These are phyloP conservation scores for Thraustochytrium sp. DNA, from an alignment of 352 stramenopile genomes.

Conservation along the genomic window DNA sequence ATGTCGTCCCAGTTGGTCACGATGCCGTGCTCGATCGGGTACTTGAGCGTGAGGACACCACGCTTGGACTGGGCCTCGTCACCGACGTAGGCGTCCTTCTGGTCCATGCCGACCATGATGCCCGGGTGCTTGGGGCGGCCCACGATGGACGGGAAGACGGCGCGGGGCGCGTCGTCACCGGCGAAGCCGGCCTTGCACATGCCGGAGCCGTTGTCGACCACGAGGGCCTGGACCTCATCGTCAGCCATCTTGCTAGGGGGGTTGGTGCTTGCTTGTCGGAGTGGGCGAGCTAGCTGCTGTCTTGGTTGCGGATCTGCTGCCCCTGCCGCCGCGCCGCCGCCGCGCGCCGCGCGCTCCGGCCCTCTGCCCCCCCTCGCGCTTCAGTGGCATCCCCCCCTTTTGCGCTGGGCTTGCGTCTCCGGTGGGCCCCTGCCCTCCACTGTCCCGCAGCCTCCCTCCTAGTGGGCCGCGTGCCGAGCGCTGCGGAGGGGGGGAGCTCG, in stretches of 20 bases:
- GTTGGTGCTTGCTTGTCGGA: no score
- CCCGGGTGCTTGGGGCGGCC: slow-evolving; percentile 60
- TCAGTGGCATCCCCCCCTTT: no score
- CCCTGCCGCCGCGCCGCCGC: no score
- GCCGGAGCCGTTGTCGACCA: slow-evolving; percentile 41
- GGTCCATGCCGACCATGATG: slow-evolving; percentile 79
- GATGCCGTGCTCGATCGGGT: slow-evolving; percentile 79
- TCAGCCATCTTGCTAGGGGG: slow-evolving; percentile 31
- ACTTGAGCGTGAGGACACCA: slow-evolving; percentile 69
- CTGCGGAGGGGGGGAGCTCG: no score
- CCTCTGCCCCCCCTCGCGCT: no score
- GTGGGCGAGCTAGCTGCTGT: no score
- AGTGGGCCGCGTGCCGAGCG: no score
- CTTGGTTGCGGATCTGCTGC: no score
- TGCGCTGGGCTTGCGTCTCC: no score
- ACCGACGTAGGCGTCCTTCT: slow-evolving; percentile 87
- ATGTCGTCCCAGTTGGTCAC: slow-evolving; percentile 89
- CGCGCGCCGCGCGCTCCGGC: no score
- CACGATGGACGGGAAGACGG: slow-evolving; percentile 66
- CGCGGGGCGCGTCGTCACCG: slow-evolving; percentile 73
- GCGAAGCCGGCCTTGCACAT: slow-evolving; percentile 67
- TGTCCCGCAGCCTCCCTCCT: no score
- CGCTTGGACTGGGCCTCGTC: slow-evolving; percentile 84
- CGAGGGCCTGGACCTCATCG: slow-evolving; percentile 40
- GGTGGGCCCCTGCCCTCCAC: no score